A percentile compares a stretch with the other conserved stretches of the same genome.
phyloP scores from a whole-genome alignment of 768 basidiomycete genomes.

The Amanita molliuscula region DNA sequence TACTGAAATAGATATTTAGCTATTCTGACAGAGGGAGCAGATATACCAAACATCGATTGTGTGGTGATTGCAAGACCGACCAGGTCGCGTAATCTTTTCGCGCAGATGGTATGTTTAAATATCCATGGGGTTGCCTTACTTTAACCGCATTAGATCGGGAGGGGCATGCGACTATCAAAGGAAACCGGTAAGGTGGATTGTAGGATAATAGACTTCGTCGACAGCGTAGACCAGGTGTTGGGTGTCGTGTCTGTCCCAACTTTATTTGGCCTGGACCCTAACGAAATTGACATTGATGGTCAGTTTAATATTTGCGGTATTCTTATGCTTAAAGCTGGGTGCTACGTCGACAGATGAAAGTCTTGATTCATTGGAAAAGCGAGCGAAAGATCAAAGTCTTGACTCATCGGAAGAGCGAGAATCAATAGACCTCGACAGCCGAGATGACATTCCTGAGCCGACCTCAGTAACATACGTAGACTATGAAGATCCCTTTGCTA shows the following conservation, averaged over 20 bases:
- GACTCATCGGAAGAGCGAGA: conserved; percentile 35
- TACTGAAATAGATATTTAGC: conserved; percentile 28
- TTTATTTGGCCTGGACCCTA: conserved; percentile 77
- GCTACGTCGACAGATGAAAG: conserved; percentile 35
- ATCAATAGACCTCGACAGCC: conserved; percentile 14
- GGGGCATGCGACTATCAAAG: conserved; percentile 84
- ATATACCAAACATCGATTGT: conserved; percentile 93
- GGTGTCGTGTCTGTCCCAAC: conserved; percentile 76
- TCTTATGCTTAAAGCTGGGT: not conserved
- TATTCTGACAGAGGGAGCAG: conserved; percentile 87
- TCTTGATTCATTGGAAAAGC: conserved; percentile 35
- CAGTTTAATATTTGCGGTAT: conserved; percentile 6
- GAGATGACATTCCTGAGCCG: conserved; percentile 37
- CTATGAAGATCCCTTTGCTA: conserved; percentile 62
- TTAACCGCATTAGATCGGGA: conserved; percentile 54
- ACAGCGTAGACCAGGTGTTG: conserved; percentile 53
- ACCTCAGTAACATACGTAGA: conserved; percentile 65
- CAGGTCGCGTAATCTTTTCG: conserved; percentile 77
- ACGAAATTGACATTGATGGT: conserved; percentile 55
- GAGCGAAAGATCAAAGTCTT: conserved; percentile 37
- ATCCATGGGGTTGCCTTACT: not conserved
- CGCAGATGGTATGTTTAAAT: conserved; percentile 67
- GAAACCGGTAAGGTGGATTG: conserved; percentile 75
- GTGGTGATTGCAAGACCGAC: conserved; percentile 84
- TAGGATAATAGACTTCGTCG: conserved; percentile 86